Base-by-base conservation (phyloP, 371 early-diverging fungal species). In the Haplosporangium sp. region DNA sequence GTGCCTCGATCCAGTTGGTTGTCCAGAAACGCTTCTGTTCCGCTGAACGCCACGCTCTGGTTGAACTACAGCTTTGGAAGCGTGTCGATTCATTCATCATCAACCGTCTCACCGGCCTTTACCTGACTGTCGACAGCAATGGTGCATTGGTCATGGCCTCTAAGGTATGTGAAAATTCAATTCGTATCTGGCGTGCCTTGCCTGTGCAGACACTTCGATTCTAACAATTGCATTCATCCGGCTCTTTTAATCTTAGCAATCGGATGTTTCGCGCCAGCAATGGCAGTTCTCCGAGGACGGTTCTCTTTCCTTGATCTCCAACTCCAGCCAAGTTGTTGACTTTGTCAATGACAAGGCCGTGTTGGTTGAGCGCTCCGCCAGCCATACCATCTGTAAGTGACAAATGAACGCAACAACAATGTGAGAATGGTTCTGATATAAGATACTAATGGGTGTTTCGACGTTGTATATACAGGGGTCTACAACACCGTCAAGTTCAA, bases 11-110 rank as follows among this genome's bases (percentile, higher is more conserved):
- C 53, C 43, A 65, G 13, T 23, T 69, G 42, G 57, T 56, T 10
- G 59, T 57, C 41, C 76, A 75, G 59, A 75, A 75, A 63, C 55
- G 58, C 13, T 75, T 75, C 63, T 40, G 51, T 47, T 75, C 76
- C 16, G 63, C 54, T 20, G 50, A 69, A 48, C 76, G 70, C 52
- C 76, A 75, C 40, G 59, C 70, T 29, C 53, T 75, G n/a, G 42
- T 66, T 37, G 76, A 75, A 14, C 76, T 75, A 37, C 76, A 75
- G 63, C 76, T 75, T 55, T 75, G 76, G 76, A 75, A 67, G 67
- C 62, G 69, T 23, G 76, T 65, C 50, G 70, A 55, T 13, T 75
- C 76, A 8, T 75, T 66, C 59, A 23, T 75, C 29, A 48, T 75
- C 53, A 75, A 75, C 76, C 65, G 67, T 18, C 62, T 58, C 70